These are phyloP conservation scores for Stephanocyclus meneghinianus DNA, from an alignment of 352 stramenopile species.

Conservation along the genomic window DNA sequence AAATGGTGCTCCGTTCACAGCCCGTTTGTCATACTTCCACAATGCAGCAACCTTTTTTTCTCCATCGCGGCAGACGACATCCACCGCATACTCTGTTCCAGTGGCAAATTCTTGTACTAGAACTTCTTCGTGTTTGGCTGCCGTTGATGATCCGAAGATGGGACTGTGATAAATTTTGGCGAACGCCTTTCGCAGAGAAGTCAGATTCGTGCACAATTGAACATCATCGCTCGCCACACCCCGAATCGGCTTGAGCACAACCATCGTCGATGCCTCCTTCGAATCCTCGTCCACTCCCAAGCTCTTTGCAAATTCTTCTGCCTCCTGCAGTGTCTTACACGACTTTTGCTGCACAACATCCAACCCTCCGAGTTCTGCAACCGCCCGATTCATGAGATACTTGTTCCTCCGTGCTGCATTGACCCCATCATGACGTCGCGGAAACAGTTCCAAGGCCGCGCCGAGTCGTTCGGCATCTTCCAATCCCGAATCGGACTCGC, in stretches of 20 bases:
- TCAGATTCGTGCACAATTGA: constrained; percentile 86
- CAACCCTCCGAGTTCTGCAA: constrained; percentile 39
- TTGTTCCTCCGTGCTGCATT: constrained; percentile 75
- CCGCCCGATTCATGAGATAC: constrained; percentile 72
- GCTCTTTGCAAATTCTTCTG: constrained; percentile 56
- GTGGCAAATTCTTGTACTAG: constrained; percentile 78
- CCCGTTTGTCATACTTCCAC: constrained; percentile 96
- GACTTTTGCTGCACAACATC: constrained; percentile 66
- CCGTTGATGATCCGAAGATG: constrained; percentile 66
- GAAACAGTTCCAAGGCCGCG: constrained; percentile 52
- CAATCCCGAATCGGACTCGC: constrained; percentile 76
- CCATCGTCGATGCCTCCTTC: constrained; percentile 8
- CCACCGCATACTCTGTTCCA: constrained; percentile 95
- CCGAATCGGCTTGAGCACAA: constrained; percentile 89
- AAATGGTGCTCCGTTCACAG: constrained; percentile 90
- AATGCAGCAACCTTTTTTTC: constrained; percentile 92
- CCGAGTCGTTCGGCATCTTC: constrained; percentile 71
- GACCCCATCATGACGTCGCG: constrained; percentile 61
- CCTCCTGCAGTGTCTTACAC: constrained; percentile 66
- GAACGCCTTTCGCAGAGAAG: constrained; percentile 88
- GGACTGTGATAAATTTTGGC: constrained; percentile 63
- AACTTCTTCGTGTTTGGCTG: constrained; percentile 62
- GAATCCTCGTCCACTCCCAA: constrained; percentile 43
- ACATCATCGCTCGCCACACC: constrained; percentile 94
- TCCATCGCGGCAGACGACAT: constrained; percentile 91